These are phyloP conservation scores for Digitaria exilis DNA, from an alignment of 202 grass and related monocot genomes.

Conservation along the genomic window DNA sequence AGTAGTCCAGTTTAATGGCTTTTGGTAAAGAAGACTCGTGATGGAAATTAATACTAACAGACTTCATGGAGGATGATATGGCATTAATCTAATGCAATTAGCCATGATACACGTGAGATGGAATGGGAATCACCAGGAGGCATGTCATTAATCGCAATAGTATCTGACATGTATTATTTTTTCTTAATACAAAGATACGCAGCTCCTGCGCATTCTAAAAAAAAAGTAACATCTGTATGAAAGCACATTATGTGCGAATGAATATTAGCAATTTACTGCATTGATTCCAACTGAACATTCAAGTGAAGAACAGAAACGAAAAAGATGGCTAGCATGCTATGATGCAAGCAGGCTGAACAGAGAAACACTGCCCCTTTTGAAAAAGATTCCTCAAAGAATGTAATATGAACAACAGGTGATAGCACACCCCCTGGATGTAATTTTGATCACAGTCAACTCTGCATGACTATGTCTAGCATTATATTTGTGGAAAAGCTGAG, in stretches of 20 bases:
- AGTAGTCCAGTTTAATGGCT: not conserved
- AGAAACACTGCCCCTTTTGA: not conserved
- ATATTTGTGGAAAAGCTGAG: not conserved
- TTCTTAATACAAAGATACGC: too few relatives aligned
- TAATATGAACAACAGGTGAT: not conserved
- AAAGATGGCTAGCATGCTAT: not conserved
- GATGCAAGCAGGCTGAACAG: not conserved
- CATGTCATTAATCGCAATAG: not conserved
- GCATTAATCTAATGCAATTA: not conserved
- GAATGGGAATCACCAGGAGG: not conserved
- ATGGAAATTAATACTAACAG: not conserved
- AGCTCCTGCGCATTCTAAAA: too few relatives aligned
- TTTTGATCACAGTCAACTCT: not conserved
- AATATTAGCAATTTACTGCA: not conserved
- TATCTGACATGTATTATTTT: not conserved
- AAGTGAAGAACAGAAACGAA: not conserved
- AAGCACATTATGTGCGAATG: too few relatives aligned
- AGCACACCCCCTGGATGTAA: not conserved
- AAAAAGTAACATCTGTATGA: too few relatives aligned
- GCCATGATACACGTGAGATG: not conserved
- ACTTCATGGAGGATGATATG: too few relatives aligned
- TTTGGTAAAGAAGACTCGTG: not conserved
- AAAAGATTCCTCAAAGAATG: not conserved
- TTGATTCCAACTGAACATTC: not conserved
- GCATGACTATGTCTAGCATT: not conserved